These are phyloP conservation scores for Diplodia mutila DNA, from an alignment of 2,329 filamentous ascomycete species.

Conservation along the genomic window DNA sequence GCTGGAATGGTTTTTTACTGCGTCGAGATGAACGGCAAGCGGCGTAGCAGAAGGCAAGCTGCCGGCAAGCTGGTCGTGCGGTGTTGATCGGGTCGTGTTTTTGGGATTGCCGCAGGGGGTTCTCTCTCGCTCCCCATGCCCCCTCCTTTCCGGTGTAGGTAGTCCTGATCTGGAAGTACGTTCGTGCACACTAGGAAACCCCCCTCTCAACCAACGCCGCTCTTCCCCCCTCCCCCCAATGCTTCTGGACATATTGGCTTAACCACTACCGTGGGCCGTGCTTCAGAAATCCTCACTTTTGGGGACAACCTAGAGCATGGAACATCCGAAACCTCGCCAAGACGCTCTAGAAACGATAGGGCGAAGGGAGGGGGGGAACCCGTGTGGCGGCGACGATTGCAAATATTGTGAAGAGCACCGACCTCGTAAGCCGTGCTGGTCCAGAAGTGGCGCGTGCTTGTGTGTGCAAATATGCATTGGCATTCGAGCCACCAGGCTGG, in stretches of 20 bases:
- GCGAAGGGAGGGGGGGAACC: background rate
- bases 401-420: background rate
- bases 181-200: background rate
- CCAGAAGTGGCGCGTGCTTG: background rate
- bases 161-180: background rate
- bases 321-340: slow-evolving; percentile 3
- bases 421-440: background rate
- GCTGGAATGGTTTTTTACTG: background rate
- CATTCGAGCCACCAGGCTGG: background rate
- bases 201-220: background rate
- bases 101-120: background rate
- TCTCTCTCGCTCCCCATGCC: background rate
- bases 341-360: background rate
- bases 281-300: background rate
- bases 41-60: background rate
- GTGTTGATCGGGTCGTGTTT: too few relatives aligned
- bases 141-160: background rate
- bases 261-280: background rate
- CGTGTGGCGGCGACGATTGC: background rate
- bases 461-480: background rate
- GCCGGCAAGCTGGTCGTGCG: background rate
- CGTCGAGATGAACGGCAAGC: background rate
- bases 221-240: background rate
- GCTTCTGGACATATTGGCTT: background rate
- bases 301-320: background rate